Evolutionary conservation across 2,329 filamentous ascomycete species (phyloP), one percentile per base, ranked within the genome.

Genomic region (Fusarium praegraminearum): DNA sequence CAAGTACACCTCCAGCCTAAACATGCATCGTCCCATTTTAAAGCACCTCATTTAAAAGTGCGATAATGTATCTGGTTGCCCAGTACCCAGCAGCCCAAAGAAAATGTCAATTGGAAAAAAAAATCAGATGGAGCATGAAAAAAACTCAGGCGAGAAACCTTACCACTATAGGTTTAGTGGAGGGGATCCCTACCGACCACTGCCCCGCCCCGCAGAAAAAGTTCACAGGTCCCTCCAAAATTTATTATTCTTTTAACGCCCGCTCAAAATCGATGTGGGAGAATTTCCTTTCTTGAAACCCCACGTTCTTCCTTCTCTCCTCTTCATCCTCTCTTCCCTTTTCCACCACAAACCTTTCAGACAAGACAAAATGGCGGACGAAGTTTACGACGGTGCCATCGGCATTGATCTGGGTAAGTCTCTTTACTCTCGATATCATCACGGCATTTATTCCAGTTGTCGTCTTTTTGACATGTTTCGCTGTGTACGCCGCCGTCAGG

Each of bases 321-420:
- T 69, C 60, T 66, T 65, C 67, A 67, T 65, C 68, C 71, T 69
- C 36, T 70, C 64, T 70, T 66, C 73, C 70, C 67, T 73, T 59
- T 72, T 65, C 69, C 72, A 73, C 63, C 73, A 75, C 69, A 76
- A 70, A 61, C 70, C 70, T 63, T 70, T 70, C 65, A 74, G 70
- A 76, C 73, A 69, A 74, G 51, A 76, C 78, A 93, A 85, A 82
- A 98, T 98, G 95, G 91, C 93, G 83, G 94, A 97, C 84, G 95
- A 98, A 91, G 91, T 97, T 79, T 99, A 98, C 85, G 96, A 99
- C 83, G 96, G 96, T 92, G 96, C 96, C 90, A 93, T 98, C 87
- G 96, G 96, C 90, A 99, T 99, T 87, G 96, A 99, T 91, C 90
- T 99, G 87, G 96, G 95, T 97, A 87, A 79, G 91, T 86, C 55